A percentile compares a stretch with the other conserved stretches of the same genome.
phyloP scores from a whole-genome alignment of 2,329 filamentous ascomycete species.

The Penicillium palitans region DNA sequence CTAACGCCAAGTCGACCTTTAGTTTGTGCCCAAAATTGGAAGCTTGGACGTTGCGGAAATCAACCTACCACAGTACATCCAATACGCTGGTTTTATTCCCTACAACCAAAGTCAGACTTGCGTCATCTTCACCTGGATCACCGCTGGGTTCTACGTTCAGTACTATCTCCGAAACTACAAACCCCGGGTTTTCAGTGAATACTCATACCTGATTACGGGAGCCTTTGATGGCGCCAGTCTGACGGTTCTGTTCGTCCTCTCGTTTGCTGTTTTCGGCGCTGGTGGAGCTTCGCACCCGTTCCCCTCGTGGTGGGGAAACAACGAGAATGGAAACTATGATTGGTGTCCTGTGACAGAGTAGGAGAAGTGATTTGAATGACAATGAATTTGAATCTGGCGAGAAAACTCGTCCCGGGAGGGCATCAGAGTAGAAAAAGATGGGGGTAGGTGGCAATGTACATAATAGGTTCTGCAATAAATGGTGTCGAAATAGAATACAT shows the following conservation, averaged over 20 bases:
- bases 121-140: slow-evolving; percentile 50
- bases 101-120: slow-evolving; percentile 59
- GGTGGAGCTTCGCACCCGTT: slow-evolving; percentile 49
- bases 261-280: slow-evolving; percentile 58
- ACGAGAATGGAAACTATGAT: slow-evolving; percentile 51
- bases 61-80: slow-evolving; percentile 57
- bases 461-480: no score
- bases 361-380: background rate
- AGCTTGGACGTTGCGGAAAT: slow-evolving; percentile 46
- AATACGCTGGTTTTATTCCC: slow-evolving; percentile 56
- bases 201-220: slow-evolving; percentile 55
- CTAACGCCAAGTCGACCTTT: background rate
- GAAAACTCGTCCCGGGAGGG: background rate
- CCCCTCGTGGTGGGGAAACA: slow-evolving; percentile 59
- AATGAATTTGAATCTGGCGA: no score
- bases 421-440: no score
- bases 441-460: no score
- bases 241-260: slow-evolving; percentile 53
- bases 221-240: slow-evolving; percentile 56
- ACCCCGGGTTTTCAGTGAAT: slow-evolving; percentile 56
- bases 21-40: slow-evolving; percentile 53
- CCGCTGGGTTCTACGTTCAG: slow-evolving; percentile 52
- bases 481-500: no score
- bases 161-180: slow-evolving; percentile 56
- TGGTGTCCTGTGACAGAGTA: slow-evolving; percentile 46